Percentiles rank a stretch among this genome's conserved stretches.
Evolutionary conservation across 345 rosid genomes (phyloP).

Genomic region (Gossypium herbaceum): DNA sequence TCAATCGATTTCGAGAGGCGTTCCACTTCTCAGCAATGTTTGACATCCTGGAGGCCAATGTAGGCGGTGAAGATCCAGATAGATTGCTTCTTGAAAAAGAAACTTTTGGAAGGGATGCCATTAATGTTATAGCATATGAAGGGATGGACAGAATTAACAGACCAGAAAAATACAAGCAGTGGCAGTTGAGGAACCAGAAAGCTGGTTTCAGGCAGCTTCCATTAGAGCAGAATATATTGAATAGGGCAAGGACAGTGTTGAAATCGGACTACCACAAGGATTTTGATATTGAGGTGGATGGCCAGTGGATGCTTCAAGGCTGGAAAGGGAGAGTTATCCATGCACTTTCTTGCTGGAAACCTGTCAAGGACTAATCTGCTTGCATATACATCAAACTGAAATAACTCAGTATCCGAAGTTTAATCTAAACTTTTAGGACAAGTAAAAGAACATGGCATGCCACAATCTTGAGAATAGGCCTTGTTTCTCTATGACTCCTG

Average conservation of each 20-base stretch:
- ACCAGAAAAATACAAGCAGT: conserved; percentile 36
- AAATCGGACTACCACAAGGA: conserved; percentile 44
- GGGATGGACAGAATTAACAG: conserved; percentile 48
- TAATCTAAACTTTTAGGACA: too few species aligned
- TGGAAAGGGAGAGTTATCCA: conserved; percentile 53
- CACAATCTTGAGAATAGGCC: too few species aligned
- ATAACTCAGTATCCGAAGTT: too few species aligned
- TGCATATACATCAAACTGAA: background rate
- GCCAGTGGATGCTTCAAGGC: conserved; percentile 74
- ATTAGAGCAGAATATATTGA: conserved; percentile 45
- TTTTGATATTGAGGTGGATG: conserved; percentile 51
- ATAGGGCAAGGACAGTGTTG: conserved; percentile 38
- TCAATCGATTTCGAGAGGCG: conserved; percentile 52
- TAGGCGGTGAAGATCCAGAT: conserved; percentile 39
- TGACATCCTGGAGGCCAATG: conserved; percentile 47
- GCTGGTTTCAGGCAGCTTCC: conserved; percentile 44
- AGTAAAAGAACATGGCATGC: too few species aligned
- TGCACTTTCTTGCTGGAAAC: conserved; percentile 7
- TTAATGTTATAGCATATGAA: conserved; percentile 56
- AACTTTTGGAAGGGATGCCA: conserved; percentile 38
- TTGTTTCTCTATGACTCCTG: too few species aligned
- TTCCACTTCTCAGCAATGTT: conserved; percentile 51
- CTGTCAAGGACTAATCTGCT: conserved; percentile 3
- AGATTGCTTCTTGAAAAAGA: conserved; percentile 49
- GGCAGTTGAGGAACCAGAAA: conserved; percentile 37